Evolutionary conservation across 495 filamentous ascomycete genomes (phyloP).

Genomic region (Delitschia confertaspora): DNA sequence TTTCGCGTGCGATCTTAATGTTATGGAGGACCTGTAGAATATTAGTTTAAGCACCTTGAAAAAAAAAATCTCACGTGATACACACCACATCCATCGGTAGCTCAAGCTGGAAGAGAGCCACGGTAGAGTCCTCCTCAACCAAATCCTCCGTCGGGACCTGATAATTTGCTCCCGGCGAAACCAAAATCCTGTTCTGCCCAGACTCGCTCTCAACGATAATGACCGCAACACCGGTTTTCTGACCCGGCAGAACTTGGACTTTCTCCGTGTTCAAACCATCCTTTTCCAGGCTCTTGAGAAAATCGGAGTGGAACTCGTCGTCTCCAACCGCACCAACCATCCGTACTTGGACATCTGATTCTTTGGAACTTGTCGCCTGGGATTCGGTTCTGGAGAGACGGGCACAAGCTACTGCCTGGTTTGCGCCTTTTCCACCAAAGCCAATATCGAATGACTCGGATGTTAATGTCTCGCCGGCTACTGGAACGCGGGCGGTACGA

Average conservation of each 20-base stretch:
- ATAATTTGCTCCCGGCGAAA: constrained; percentile 70
- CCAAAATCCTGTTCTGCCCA: constrained; percentile 81
- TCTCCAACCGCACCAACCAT: constrained; percentile 81
- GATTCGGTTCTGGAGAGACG: constrained; percentile 50
- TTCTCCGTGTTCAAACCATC: constrained; percentile 55
- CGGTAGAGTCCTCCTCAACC: constrained; percentile 31
- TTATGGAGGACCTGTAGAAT: constrained; percentile 44
- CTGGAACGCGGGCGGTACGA: constrained; percentile 71
- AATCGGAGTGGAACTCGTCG: constrained; percentile 51
- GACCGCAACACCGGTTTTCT: constrained; percentile 69
- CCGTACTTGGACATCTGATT: constrained; percentile 46
- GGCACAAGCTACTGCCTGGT: constrained; percentile 79
- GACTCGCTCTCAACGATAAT: constrained; percentile 75
- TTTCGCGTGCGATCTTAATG: constrained; percentile 44
- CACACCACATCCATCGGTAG: constrained; percentile 62
- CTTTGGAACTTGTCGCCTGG: constrained; percentile 11
- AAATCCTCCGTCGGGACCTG: constrained; percentile 37
- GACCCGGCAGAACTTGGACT: constrained; percentile 41
- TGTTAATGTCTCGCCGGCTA: constrained; percentile 79
- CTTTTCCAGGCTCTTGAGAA: constrained; percentile 37
- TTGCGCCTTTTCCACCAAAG: constrained; percentile 88
- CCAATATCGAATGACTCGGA: constrained; percentile 67
- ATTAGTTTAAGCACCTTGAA: neutral
- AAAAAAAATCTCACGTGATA: neutral
- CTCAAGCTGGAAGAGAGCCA: constrained; percentile 71